Percentiles rank a stretch among this genome's conserved stretches.
phyloP scores from a whole-genome alignment of 371 early-diverging fungal species.

The Sporodiniella umbellata region DNA sequence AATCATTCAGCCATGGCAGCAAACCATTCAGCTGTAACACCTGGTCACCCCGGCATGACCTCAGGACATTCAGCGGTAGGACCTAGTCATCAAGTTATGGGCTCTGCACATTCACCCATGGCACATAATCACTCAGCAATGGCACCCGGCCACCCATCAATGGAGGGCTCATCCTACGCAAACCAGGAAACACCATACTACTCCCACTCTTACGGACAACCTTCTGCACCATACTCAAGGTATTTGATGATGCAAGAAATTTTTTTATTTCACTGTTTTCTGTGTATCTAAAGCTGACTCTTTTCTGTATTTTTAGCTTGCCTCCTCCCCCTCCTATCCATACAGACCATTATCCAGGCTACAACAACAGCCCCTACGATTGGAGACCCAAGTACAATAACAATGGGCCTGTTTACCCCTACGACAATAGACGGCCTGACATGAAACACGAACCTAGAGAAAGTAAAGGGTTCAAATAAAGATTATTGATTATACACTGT shows the following conservation, averaged over 20 bases:
- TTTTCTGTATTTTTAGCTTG: neutral
- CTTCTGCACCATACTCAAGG: neutral
- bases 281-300: too few species aligned
- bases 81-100: neutral
- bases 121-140: too few species aligned
- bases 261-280: too few species aligned
- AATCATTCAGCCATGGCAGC: too few species aligned
- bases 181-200: neutral
- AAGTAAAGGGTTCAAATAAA: too few species aligned
- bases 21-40: too few species aligned
- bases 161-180: neutral
- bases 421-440: constrained; percentile 8
- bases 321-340: neutral
- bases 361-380: constrained; percentile 2
- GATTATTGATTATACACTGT: neutral
- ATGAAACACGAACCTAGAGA: neutral
- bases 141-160: too few species aligned
- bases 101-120: too few species aligned
- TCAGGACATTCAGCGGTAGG: neutral
- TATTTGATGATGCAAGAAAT: too few species aligned
- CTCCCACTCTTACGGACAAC: neutral
- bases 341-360: constrained; percentile 2
- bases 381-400: constrained; percentile 2
- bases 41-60: too few species aligned
- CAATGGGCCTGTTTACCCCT: neutral